A percentile compares a stretch with the other conserved stretches of the same genome.
Conservation (phyloP, 2,329 filamentous ascomycete species). For the Stachybotrys elegans region DNA sequence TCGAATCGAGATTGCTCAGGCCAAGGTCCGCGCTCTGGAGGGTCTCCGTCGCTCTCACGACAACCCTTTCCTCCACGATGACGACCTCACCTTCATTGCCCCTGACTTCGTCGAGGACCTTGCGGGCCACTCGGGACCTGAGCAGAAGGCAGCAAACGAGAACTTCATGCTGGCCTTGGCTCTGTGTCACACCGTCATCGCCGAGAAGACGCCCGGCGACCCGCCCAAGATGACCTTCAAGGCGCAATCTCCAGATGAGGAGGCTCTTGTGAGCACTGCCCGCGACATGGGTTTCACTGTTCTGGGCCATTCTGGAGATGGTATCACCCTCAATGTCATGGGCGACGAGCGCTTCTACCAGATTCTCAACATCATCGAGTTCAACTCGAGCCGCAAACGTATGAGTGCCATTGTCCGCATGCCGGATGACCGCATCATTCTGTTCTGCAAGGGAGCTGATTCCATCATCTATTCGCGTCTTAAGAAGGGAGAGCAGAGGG, state of each 20-base stretch:
- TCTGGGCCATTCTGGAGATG: conserved; percentile 71
- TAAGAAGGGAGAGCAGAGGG: conserved; percentile 76
- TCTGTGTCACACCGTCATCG: conserved; percentile 94
- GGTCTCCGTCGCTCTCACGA: conserved; percentile 72
- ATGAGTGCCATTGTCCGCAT: conserved; percentile 97
- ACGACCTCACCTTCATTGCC: conserved; percentile 86
- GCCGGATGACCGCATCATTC: conserved; percentile 81
- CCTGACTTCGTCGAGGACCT: conserved; percentile 85
- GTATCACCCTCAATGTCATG: conserved; percentile 80
- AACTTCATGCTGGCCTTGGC: conserved; percentile 93
- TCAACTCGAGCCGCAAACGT: conserved; percentile 92
- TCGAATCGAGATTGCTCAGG: conserved; percentile 71
- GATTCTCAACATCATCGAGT: conserved; percentile 91
- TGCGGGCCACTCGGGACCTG: conserved; percentile 66
- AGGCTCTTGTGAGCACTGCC: conserved; percentile 88
- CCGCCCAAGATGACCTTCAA: conserved; percentile 90
- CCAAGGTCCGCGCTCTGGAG: conserved; percentile 67
- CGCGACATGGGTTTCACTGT: conserved; percentile 95
- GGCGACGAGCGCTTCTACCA: conserved; percentile 81
- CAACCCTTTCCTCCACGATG: conserved; percentile 87
- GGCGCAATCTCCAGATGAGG: conserved; percentile 94
- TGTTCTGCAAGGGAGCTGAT: conserved; percentile 97
- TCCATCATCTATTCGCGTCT: conserved; percentile 94
- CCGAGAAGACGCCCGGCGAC: conserved; percentile 84
- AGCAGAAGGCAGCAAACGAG: conserved; percentile 73